Evolutionary conservation across 2,329 filamentous ascomycete genomes (phyloP).

Genomic region (Colletotrichum sp.): DNA sequence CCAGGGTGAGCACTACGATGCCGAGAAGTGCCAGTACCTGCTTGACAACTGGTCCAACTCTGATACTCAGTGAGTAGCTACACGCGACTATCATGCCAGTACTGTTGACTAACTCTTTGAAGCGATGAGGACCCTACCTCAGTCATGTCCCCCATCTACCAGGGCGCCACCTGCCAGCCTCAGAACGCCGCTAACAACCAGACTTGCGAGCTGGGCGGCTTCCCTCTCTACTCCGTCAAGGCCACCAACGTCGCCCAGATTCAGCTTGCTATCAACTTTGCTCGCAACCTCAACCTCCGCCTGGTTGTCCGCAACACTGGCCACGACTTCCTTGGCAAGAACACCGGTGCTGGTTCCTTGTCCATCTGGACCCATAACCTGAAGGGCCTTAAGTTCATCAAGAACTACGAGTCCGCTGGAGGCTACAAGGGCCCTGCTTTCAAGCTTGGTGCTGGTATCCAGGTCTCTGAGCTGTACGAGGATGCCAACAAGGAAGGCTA

Average conservation of each 20-base stretch:
- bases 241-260: slow-evolving; percentile 47
- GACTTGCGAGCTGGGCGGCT: slow-evolving; percentile 44
- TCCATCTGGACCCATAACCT: slow-evolving; percentile 53
- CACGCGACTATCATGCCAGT: not conserved
- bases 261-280: slow-evolving; percentile 52
- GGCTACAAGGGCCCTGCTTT: slow-evolving; percentile 52
- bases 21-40: slow-evolving; percentile 29
- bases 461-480: slow-evolving; percentile 57
- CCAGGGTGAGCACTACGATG: slow-evolving; percentile 28
- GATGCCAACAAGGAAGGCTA: slow-evolving; percentile 50
- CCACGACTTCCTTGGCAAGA: slow-evolving; percentile 59
- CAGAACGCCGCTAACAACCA: slow-evolving; percentile 26
- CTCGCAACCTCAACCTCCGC: slow-evolving; percentile 50
- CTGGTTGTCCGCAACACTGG: slow-evolving; percentile 59
- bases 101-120: not conserved
- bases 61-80: slow-evolving; percentile 24
- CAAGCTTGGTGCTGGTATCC: slow-evolving; percentile 60
- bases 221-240: slow-evolving; percentile 47
- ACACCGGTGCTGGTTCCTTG: slow-evolving; percentile 55
- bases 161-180: slow-evolving; percentile 42
- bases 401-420: slow-evolving; percentile 24
- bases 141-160: slow-evolving; percentile 44
- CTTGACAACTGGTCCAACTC: slow-evolving; percentile 31
- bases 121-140: slow-evolving; percentile 43
- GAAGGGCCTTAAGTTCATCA: slow-evolving; percentile 36